phyloP scores from a whole-genome alignment of 108 stramenopile species.

The Nitzschia putrida region DNA sequence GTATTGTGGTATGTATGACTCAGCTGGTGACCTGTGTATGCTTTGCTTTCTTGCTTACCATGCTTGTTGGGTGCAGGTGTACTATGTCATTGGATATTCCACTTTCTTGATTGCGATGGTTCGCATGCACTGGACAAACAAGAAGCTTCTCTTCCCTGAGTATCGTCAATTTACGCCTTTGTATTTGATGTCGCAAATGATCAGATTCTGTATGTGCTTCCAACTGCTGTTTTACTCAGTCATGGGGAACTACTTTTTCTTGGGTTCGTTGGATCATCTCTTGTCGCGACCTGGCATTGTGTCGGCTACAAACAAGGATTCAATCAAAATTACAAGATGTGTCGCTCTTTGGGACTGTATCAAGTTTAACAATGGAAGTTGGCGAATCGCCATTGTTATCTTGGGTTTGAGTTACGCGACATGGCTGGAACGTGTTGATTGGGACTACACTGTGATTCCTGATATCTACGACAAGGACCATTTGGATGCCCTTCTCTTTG shows the following conservation, averaged over 20 bases:
- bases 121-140: conserved; percentile 53
- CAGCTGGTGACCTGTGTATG: neutral
- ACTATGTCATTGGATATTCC: conserved; percentile 53
- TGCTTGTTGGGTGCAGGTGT: conserved; percentile 14
- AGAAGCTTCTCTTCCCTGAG: conserved; percentile 54
- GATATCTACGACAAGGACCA: conserved; percentile 1
- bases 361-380: conserved; percentile 49
- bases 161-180: conserved; percentile 35
- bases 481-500: conserved; percentile 31
- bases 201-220: conserved; percentile 50
- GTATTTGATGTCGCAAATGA: conserved; percentile 37
- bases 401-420: conserved; percentile 31
- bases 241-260: conserved; percentile 51
- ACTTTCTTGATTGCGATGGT: conserved; percentile 52
- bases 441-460: conserved; percentile 34
- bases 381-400: conserved; percentile 32
- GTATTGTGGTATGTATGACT: conserved; percentile 24
- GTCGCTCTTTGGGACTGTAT: conserved; percentile 44
- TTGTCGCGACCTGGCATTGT: conserved; percentile 45
- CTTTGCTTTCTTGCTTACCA: neutral
- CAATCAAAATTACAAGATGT: conserved; percentile 46
- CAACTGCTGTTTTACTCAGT: conserved; percentile 57
- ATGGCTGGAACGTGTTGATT: conserved; percentile 31
- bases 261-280: conserved; percentile 60
- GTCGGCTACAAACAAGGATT: conserved; percentile 58